Evolutionary conservation across 2,329 filamentous ascomycete species (phyloP).

Genomic region (Aspergillus udagawae): DNA sequence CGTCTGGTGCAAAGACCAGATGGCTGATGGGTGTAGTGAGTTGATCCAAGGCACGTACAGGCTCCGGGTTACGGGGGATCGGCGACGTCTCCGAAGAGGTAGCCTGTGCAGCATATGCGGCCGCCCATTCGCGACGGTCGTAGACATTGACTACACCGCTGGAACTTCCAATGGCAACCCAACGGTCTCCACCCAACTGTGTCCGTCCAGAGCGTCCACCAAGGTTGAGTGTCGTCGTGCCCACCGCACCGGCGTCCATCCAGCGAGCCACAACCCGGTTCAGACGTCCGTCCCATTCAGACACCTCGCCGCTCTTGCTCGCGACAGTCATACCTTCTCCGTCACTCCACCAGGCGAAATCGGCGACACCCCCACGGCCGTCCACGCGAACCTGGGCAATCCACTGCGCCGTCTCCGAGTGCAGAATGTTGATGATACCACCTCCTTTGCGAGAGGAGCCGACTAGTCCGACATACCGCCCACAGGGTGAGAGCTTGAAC

Average conservation of each 20-base stretch:
- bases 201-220: slow-evolving; percentile 49
- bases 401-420: slow-evolving; percentile 81
- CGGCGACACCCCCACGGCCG: slow-evolving; percentile 75
- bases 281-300: slow-evolving; percentile 74
- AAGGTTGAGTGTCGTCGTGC: slow-evolving; percentile 75
- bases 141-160: slow-evolving; percentile 93
- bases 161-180: slow-evolving; percentile 82
- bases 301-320: slow-evolving; percentile 82
- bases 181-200: slow-evolving; percentile 69
- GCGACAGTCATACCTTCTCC: slow-evolving; percentile 77
- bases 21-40: slow-evolving; percentile 80
- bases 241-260: slow-evolving; percentile 85
- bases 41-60: slow-evolving; percentile 72
- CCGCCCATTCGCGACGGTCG: slow-evolving; percentile 65
- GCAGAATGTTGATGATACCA: slow-evolving; percentile 81
- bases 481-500: slow-evolving; percentile 83
- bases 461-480: slow-evolving; percentile 77
- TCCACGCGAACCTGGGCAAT: slow-evolving; percentile 76
- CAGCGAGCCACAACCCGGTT: slow-evolving; percentile 73
- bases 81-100: slow-evolving; percentile 27
- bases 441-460: slow-evolving; percentile 80
- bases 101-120: slow-evolving; percentile 32
- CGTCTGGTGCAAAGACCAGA: slow-evolving; percentile 79
- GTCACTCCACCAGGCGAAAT: slow-evolving; percentile 89
- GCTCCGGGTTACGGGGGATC: slow-evolving; percentile 66